Evolutionary conservation across 2,329 filamentous ascomycete genomes (phyloP), one percentile per base, ranked within the genome.

Genomic region (Elsinoe batatas): DNA sequence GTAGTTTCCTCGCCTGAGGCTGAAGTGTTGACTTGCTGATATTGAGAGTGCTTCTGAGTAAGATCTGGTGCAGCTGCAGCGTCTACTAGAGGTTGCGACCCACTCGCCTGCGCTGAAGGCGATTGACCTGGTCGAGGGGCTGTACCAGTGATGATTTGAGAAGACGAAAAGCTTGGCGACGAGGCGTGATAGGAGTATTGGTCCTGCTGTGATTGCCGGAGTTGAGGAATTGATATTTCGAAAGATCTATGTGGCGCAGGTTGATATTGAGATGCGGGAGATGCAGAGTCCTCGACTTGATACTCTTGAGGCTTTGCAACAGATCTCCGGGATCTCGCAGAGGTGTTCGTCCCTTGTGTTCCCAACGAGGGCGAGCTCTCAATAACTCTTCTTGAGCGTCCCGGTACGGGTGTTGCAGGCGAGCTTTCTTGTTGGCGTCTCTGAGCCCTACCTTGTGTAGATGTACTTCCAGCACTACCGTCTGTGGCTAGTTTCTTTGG

Each of bases 1-100:
- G 13, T 38, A 11, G 46, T 50, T 1, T 44, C 33, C n/a, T 12
- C 15, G 22, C 13, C 37, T 5, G 57, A 58, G 12, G 17, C 40
- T 3, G 57, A 56, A 15, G 55, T 57, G 13, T 58, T 43, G 22
- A n/a, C 54, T 11, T 58, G 38, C 26, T 60, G 44, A 30, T 57
- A 60, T n/a, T 47, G 37, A 11, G 58, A 60, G 30, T 60, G 56
- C 37, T 56, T 58, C 36, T 58, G 57, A 2, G 57, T 53, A 1
- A 60, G 43, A 35, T 56, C 56, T 12, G 57, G 57, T 3, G 57
- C 58, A 13, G 54, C 58, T 6, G 57, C 58, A 5, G 50, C 58
- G 17, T 60, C 57, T 4, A 60, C 51, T 8, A 57, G 11, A 8
- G 8, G 2, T 11, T 51, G 47, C 6, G 47, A 38, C 2, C 5